phyloP scores from a whole-genome alignment of 192 early-diverging fungal genomes.

The Irineochytrium annulatum region DNA sequence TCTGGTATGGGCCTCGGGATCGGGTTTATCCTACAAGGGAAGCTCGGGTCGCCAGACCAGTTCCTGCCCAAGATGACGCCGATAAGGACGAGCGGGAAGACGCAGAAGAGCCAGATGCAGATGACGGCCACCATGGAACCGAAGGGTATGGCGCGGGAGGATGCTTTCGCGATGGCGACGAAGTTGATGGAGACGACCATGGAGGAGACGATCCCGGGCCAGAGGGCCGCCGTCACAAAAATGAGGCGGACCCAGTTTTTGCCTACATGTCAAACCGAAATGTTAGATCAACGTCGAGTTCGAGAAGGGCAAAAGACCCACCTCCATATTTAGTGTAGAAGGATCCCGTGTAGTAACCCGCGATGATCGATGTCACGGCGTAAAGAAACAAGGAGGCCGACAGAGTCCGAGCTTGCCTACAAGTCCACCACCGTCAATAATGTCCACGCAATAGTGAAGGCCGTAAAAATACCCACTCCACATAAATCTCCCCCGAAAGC shows the following conservation, averaged over 20 bases:
- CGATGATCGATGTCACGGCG: slow-evolving; percentile 63
- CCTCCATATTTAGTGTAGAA: slow-evolving; percentile 67
- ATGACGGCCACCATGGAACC: slow-evolving; percentile 76
- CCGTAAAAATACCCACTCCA: slow-evolving; percentile 30
- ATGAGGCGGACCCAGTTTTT: slow-evolving; percentile 64
- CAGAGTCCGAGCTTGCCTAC: slow-evolving; percentile 64
- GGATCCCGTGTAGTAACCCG: slow-evolving; percentile 64
- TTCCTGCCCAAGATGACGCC: slow-evolving; percentile 73
- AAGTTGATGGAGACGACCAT: slow-evolving; percentile 75
- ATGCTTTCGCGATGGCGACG: slow-evolving; percentile 71
- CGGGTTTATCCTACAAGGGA: slow-evolving; percentile 84
- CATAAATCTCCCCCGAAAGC: slow-evolving; percentile 34
- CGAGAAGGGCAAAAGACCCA: slow-evolving; percentile 1
- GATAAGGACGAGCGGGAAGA: slow-evolving; percentile 76
- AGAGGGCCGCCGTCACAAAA: slow-evolving; percentile 64
- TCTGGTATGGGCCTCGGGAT: slow-evolving; percentile 93
- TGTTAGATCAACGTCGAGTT: not conserved
- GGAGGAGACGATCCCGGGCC: slow-evolving; percentile 55
- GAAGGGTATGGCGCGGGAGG: slow-evolving; percentile 86
- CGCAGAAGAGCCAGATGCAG: slow-evolving; percentile 78
- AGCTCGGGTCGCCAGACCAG: slow-evolving; percentile 55
- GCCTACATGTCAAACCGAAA: slow-evolving; percentile 29
- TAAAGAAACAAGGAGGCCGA: slow-evolving; percentile 77
- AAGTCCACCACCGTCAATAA: not conserved
- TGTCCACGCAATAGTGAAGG: not conserved